Conservation (phyloP, 495 filamentous ascomycete genomes). For the Staphylotrichum tortipilum region DNA sequence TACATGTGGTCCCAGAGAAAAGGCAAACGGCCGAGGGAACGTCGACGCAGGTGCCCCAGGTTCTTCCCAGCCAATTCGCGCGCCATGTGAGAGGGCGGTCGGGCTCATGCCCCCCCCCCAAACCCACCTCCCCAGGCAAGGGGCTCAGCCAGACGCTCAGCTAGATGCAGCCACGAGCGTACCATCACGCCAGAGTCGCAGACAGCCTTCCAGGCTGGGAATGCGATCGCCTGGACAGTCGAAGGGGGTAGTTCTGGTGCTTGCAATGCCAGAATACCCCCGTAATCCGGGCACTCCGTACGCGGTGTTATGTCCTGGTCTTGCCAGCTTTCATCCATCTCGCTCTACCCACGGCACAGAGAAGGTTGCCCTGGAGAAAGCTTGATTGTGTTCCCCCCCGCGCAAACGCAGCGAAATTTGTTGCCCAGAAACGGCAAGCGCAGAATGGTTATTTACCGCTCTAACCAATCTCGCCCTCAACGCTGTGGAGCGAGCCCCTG, state of each 20-base stretch:
- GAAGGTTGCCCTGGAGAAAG: background rate
- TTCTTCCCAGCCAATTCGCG: background rate
- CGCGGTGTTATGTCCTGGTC: too few species aligned
- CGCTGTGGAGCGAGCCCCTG: slow-evolving; percentile 5
- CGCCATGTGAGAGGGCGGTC: background rate
- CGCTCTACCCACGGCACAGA: background rate
- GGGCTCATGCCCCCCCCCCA: background rate
- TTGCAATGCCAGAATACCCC: too few species aligned
- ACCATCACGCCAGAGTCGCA: too few species aligned
- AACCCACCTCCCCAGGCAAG: too few species aligned
- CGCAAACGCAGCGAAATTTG: slow-evolving; percentile 15
- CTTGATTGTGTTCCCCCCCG: background rate
- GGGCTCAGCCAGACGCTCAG: too few species aligned
- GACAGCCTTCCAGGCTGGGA: too few species aligned
- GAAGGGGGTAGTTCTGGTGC: too few species aligned
- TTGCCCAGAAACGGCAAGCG: slow-evolving; percentile 20
- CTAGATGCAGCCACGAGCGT: too few species aligned
- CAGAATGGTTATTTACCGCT: background rate
- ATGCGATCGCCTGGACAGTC: too few species aligned
- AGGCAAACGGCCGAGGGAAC: background rate
- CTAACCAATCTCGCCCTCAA: background rate
- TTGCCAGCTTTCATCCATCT: too few species aligned
- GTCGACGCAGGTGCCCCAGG: background rate
- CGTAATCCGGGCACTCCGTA: too few species aligned
- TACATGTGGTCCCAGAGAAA: background rate